Evolutionary conservation across 805 yeast genomes (phyloP).

Genomic region (Yarrowia sp.): DNA sequence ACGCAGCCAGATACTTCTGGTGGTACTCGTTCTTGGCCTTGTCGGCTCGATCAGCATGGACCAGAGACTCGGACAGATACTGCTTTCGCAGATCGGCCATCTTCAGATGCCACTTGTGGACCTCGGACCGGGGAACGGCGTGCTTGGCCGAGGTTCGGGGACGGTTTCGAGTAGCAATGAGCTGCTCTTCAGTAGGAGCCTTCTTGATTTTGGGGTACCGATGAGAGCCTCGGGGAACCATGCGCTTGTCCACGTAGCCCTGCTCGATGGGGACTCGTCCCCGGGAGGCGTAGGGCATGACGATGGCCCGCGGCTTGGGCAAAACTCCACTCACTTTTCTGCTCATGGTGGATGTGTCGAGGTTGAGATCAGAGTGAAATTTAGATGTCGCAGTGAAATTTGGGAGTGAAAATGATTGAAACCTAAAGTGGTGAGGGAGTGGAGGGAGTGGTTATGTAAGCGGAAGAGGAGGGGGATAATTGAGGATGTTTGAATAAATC

Average conservation of each 20-base stretch:
- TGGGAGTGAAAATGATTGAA: background rate
- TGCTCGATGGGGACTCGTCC: background rate
- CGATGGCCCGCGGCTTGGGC: conserved; percentile 36
- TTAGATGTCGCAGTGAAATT: conserved; percentile 1
- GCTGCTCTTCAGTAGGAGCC: background rate
- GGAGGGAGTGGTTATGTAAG: too few species aligned
- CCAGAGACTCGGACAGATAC: conserved; percentile 15
- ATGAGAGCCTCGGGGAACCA: conserved; percentile 32
- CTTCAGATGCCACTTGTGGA: conserved; percentile 29
- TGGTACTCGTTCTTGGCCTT: conserved; percentile 15
- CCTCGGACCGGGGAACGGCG: conserved; percentile 1
- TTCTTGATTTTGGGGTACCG: conserved; percentile 8
- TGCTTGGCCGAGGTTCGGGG: conserved; percentile 28
- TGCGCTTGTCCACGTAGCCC: conserved; percentile 29
- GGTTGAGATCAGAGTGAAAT: background rate
- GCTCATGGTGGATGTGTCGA: conserved; percentile 8
- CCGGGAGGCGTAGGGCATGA: conserved; percentile 30
- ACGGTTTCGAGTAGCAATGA: background rate
- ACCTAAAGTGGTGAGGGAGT: background rate
- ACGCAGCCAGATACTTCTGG: conserved; percentile 1
- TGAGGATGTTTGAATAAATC: too few species aligned
- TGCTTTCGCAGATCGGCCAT: conserved; percentile 36
- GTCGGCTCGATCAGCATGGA: conserved; percentile 11
- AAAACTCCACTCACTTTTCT: conserved; percentile 28
- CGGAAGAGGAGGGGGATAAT: too few species aligned